These are phyloP conservation scores for Leccinum holopus DNA, from an alignment of 1,284 basidiomycete genomes.

Conservation along the genomic window DNA sequence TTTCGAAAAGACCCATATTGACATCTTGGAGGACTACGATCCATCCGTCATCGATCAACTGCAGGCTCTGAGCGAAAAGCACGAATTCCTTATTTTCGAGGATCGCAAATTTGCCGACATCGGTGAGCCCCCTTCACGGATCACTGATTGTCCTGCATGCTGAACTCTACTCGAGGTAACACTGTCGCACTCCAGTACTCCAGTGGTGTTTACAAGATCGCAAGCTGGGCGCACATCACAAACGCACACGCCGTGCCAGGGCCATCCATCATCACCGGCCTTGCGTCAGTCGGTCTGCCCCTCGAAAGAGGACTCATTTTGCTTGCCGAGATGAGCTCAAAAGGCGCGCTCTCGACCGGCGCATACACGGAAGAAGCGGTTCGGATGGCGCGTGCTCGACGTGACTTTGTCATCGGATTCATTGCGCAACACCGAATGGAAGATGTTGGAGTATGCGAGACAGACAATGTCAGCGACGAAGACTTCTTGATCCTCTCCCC, in stretches of 20 bases:
- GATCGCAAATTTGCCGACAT: slow-evolving; percentile 99
- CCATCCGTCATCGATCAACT: slow-evolving; percentile 70
- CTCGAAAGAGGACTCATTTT: slow-evolving; percentile 82
- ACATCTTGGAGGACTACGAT: slow-evolving; percentile 94
- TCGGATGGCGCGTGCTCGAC: slow-evolving; percentile 77
- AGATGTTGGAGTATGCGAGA: slow-evolving; percentile 46
- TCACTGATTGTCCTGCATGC: not conserved
- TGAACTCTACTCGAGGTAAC: slow-evolving; percentile 63
- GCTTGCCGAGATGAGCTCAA: slow-evolving; percentile 96
- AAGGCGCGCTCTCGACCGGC: slow-evolving; percentile 83
- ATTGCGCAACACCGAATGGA: slow-evolving; percentile 89
- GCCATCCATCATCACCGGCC: slow-evolving; percentile 88
- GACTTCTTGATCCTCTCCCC: slow-evolving; percentile 95
- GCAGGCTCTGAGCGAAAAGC: slow-evolving; percentile 69
- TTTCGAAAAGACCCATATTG: slow-evolving; percentile 85
- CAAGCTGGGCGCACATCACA: slow-evolving; percentile 96
- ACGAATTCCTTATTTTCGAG: slow-evolving; percentile 98
- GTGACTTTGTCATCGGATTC: slow-evolving; percentile 93
- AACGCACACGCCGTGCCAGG: slow-evolving; percentile 97
- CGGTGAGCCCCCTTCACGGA: slow-evolving; percentile 48
- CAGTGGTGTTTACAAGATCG: slow-evolving; percentile 90
- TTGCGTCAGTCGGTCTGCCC: slow-evolving; percentile 83
- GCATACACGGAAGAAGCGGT: slow-evolving; percentile 86
- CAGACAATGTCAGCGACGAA: slow-evolving; percentile 41
- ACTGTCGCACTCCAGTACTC: slow-evolving; percentile 96